Percentiles rank a stretch among this genome's conserved stretches.
phyloP scores from a whole-genome alignment of 2,329 filamentous ascomycete species.

The Dendryphion nanum region DNA sequence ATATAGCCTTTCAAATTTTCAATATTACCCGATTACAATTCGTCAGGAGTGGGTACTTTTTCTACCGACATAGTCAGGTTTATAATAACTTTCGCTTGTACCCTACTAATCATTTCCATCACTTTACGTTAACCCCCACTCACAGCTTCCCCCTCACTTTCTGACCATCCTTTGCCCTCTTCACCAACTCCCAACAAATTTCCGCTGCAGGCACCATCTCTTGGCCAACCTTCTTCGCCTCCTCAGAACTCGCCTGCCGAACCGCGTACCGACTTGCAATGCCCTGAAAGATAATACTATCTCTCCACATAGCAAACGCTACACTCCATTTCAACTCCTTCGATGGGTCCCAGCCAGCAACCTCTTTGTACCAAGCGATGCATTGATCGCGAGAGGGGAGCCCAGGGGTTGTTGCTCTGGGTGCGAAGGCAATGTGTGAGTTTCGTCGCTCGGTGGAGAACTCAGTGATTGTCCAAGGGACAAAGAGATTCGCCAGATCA shows the following conservation, averaged over 20 bases:
- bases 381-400: conserved; percentile 58
- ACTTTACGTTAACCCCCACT: too few species aligned
- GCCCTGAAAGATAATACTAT: conserved; percentile 69
- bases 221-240: conserved; percentile 68
- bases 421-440: conserved; percentile 52
- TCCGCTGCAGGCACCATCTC: conserved; percentile 70
- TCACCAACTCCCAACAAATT: conserved; percentile 39
- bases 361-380: conserved; percentile 61
- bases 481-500: conserved; percentile 75
- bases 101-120: too few species aligned
- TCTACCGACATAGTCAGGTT: too few species aligned
- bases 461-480: conserved; percentile 39
- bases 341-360: conserved; percentile 65
- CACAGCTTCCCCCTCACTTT: conserved; percentile 18
- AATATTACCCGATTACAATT: too few species aligned
- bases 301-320: conserved; percentile 58
- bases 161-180: conserved; percentile 10
- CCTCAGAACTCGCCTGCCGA: conserved; percentile 80
- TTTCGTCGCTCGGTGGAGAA: conserved; percentile 34
- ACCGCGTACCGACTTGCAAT: conserved; percentile 81
- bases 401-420: conserved; percentile 46
- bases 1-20: too few species aligned
- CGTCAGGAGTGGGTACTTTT: too few species aligned
- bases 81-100: too few species aligned
- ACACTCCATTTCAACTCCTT: conserved; percentile 59